Conservation (phyloP, 2,329 filamentous ascomycete species). For the Byssoonygena ceratinophila region DNA sequence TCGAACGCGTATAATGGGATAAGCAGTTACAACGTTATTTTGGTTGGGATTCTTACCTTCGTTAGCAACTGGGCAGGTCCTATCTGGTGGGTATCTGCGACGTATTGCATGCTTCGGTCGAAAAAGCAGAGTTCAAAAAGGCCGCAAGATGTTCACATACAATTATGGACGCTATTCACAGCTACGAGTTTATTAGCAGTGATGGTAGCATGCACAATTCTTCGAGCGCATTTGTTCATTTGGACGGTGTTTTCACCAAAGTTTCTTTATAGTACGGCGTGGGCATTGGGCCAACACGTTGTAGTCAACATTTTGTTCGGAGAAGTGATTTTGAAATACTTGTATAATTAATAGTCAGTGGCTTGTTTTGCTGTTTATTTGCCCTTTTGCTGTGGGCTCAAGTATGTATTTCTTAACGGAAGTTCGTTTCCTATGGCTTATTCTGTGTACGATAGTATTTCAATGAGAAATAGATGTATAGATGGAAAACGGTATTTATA, state of each 20-base stretch:
- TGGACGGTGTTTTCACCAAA: conserved; percentile 99
- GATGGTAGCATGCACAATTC: conserved; percentile 75
- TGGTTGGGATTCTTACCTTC: conserved; percentile 76
- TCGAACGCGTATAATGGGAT: conserved; percentile 94
- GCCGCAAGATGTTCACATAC: conserved; percentile 26
- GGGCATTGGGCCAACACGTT: conserved; percentile 74
- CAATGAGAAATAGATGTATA: not conserved
- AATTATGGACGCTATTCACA: conserved; percentile 59
- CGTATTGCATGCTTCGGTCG: conserved; percentile 26
- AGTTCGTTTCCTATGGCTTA: not conserved
- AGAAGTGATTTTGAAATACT: conserved; percentile 45
- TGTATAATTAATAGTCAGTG: conserved; percentile 15
- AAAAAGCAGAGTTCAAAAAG: conserved; percentile 14
- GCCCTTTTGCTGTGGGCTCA: not conserved
- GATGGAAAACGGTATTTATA: not conserved
- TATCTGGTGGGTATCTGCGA: conserved; percentile 71
- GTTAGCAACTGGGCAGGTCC: conserved; percentile 83
- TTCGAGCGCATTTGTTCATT: conserved; percentile 87
- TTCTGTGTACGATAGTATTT: not conserved
- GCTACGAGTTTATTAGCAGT: conserved; percentile 57
- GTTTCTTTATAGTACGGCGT: conserved; percentile 83
- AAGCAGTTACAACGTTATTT: conserved; percentile 63
- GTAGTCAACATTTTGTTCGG: conserved; percentile 57
- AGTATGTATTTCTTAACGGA: not conserved
- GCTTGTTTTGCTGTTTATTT: too few species aligned